A percentile compares a stretch with the other conserved stretches of the same genome.
phyloP scores from a whole-genome alignment of 2,329 filamentous ascomycete genomes.

The Colletotrichum sp. region DNA sequence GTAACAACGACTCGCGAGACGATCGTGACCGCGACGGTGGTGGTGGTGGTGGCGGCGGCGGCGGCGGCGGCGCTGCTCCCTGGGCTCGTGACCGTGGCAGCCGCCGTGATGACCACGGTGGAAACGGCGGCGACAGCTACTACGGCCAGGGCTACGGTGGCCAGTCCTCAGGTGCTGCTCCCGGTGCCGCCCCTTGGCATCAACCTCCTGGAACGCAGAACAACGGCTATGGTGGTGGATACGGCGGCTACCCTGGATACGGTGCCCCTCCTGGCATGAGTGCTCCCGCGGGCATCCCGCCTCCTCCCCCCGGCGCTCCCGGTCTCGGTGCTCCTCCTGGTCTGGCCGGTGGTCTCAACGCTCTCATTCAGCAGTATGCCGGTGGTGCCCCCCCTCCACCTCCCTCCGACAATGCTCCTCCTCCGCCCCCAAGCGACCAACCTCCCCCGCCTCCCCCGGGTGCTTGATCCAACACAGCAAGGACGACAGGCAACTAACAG shows the following conservation, averaged over 20 bases:
- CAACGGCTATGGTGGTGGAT: conserved; percentile 59
- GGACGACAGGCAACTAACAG: conserved; percentile 2
- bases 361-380: conserved; percentile 71
- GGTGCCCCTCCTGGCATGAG: conserved; percentile 59
- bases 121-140: conserved; percentile 44
- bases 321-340: conserved; percentile 59
- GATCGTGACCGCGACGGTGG: conserved; percentile 41
- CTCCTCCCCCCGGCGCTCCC: conserved; percentile 33
- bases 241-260: conserved; percentile 56
- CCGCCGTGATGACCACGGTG: conserved; percentile 48
- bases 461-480: conserved; percentile 38
- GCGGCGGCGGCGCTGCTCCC: conserved; percentile 57
- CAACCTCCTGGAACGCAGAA: conserved; percentile 55
- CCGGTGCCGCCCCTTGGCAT: conserved; percentile 61
- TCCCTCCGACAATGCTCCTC: conserved; percentile 64
- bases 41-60: conserved; percentile 44
- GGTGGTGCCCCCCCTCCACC: conserved; percentile 55
- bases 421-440: conserved; percentile 63
- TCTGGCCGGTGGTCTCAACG: conserved; percentile 62
- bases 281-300: conserved; percentile 37
- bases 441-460: conserved; percentile 68
- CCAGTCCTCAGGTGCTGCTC: conserved; percentile 21
- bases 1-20: conserved; percentile 57
- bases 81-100: conserved; percentile 63
- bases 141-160: conserved; percentile 38